phyloP scores from a whole-genome alignment of 345 rosid species.

The Orychophragmus violaceus region DNA sequence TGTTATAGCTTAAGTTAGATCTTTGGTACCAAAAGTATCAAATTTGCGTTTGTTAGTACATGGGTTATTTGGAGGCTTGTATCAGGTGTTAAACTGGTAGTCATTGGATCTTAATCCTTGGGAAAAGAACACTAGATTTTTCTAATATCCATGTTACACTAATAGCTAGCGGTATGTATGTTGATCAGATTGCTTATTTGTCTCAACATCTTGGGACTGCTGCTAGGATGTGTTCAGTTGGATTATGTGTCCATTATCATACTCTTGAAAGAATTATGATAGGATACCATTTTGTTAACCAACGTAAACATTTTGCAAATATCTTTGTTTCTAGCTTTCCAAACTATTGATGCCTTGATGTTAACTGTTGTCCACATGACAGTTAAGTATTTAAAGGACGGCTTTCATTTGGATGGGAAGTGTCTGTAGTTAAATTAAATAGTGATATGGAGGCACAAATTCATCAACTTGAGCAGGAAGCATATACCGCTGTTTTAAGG shows the following conservation, averaged over 20 bases:
- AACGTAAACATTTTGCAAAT: background rate
- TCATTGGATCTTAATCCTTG: background rate
- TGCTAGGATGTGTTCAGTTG: background rate
- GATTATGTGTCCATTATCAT: background rate
- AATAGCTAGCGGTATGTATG: background rate
- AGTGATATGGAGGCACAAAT: constrained; percentile 81
- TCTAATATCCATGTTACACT: background rate
- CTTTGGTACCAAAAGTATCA: background rate
- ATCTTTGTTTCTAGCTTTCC: background rate
- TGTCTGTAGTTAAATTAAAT: constrained; percentile 15
- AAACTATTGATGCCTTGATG: background rate
- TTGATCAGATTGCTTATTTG: background rate
- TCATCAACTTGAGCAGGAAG: constrained; percentile 94
- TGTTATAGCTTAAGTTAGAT: background rate
- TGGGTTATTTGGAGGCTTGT: background rate
- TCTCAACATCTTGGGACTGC: background rate
- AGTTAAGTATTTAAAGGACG: background rate
- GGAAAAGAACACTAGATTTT: no score
- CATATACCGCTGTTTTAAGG: constrained; percentile 83
- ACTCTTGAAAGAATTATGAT: background rate
- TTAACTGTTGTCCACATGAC: background rate
- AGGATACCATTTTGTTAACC: background rate
- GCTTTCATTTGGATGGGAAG: constrained; percentile 25
- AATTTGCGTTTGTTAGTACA: background rate
- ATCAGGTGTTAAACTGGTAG: background rate